Conservation (phyloP, 768 basidiomycete genomes). For the Hygrocybe punicea region DNA sequence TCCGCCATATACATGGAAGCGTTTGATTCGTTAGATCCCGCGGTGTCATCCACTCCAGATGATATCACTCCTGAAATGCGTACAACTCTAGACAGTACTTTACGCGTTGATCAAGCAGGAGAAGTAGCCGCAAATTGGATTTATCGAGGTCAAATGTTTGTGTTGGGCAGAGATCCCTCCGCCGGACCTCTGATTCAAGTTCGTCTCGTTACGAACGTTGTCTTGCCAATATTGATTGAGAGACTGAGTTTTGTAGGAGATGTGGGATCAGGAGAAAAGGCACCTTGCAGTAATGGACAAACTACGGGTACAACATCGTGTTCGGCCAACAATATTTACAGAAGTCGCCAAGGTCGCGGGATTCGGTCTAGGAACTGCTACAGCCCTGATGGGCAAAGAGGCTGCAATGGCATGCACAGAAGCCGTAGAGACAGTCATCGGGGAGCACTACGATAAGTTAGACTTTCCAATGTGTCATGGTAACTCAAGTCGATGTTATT, state of each 20-base stretch:
- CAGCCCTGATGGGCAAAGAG: slow-evolving; percentile 85
- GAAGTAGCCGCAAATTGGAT: slow-evolving; percentile 97
- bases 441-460: slow-evolving; percentile 97
- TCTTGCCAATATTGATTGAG: background rate
- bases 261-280: slow-evolving; percentile 97
- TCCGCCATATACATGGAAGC: too few relatives aligned
- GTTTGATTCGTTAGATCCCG: too few relatives aligned
- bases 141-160: slow-evolving; percentile 80
- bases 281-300: slow-evolving; percentile 85
- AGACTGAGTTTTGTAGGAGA: slow-evolving; percentile 57
- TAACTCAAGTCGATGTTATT: slow-evolving; percentile 10
- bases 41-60: too few relatives aligned
- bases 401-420: slow-evolving; percentile 99
- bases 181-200: slow-evolving; percentile 74
- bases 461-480: slow-evolving; percentile 29
- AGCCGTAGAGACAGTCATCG: slow-evolving; percentile 96
- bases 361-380: slow-evolving; percentile 79
- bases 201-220: slow-evolving; percentile 20
- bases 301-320: slow-evolving; percentile 75
- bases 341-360: slow-evolving; percentile 85
- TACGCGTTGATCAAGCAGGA: slow-evolving; percentile 93
- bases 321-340: slow-evolving; percentile 79
- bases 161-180: slow-evolving; percentile 58
- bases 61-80: too few relatives aligned
- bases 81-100: slow-evolving; percentile 52